phyloP scores from a whole-genome alignment of 495 filamentous ascomycete species.

The Physcia stellaris region DNA sequence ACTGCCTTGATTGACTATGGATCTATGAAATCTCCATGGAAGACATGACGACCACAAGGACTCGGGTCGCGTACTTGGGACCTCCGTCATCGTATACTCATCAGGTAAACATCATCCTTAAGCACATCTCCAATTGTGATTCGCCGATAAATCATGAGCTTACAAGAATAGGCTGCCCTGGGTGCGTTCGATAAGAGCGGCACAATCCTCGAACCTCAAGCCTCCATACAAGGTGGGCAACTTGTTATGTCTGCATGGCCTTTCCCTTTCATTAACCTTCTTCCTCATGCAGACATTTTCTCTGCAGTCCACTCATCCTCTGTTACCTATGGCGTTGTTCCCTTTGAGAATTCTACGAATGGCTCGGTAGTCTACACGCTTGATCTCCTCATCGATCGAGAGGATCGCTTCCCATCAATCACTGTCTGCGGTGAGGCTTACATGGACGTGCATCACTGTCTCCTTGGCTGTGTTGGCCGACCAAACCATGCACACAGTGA shows the following conservation, averaged over 20 bases:
- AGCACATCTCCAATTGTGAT: not conserved
- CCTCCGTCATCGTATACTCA: constrained; percentile 79
- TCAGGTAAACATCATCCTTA: constrained; percentile 43
- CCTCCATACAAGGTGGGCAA: constrained; percentile 50
- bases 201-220: constrained; percentile 42
- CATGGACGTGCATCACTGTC: constrained; percentile 71
- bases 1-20: too few relatives aligned
- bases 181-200: constrained; percentile 41
- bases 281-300: constrained; percentile 53
- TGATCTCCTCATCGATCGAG: constrained; percentile 70
- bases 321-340: constrained; percentile 65
- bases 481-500: not conserved
- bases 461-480: constrained; percentile 39
- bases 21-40: too few relatives aligned
- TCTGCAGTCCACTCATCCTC: constrained; percentile 51
- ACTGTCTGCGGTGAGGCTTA: constrained; percentile 70
- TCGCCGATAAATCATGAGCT: constrained; percentile 4
- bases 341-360: constrained; percentile 93
- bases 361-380: constrained; percentile 80
- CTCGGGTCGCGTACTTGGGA: constrained; percentile 65
- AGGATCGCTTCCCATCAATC: constrained; percentile 43
- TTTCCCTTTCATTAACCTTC: constrained; percentile 1
- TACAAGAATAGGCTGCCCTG: constrained; percentile 45
- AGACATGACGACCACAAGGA: not conserved
- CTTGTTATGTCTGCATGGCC: not conserved